Percentiles rank a stretch among this genome's conserved stretches.
Conservation (phyloP, 2,329 filamentous ascomycete genomes). For the Fusarium sp. region DNA sequence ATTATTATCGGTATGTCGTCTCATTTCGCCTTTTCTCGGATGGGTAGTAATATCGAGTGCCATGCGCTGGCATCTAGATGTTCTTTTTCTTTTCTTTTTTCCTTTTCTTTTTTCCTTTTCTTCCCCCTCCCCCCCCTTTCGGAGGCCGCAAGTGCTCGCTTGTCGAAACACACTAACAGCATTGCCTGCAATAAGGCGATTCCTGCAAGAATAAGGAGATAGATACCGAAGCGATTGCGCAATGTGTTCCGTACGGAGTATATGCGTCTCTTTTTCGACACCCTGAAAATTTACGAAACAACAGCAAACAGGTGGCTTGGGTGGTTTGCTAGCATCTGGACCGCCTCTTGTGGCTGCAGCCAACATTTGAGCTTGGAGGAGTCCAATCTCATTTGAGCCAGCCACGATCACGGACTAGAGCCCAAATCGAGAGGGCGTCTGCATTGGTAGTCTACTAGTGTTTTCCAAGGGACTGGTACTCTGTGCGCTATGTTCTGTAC, state of each 20-base stretch:
- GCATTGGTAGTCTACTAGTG: conserved; percentile 21
- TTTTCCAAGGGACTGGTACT: conserved; percentile 29
- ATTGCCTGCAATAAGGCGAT: not conserved
- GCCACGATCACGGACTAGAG: conserved; percentile 45
- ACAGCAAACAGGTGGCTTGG: conserved; percentile 18
- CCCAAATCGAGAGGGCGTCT: conserved; percentile 45
- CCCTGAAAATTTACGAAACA: conserved; percentile 19
- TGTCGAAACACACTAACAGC: conserved; percentile 25
- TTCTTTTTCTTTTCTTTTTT: not conserved
- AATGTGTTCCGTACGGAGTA: not conserved
- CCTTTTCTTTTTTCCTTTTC: not conserved
- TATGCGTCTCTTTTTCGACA: not conserved
- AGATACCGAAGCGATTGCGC: conserved; percentile 4
- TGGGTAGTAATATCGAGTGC: not conserved
- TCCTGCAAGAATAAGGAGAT: conserved; percentile 40
- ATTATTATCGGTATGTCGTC: not conserved
- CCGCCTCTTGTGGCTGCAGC: conserved; percentile 29
- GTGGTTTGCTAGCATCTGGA: conserved; percentile 12
- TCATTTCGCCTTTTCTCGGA: not conserved
- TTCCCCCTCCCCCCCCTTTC: too few species aligned
- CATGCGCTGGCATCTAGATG: not conserved
- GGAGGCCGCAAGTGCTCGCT: not conserved
- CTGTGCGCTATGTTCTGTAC: not conserved
- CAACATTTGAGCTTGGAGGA: conserved; percentile 29
- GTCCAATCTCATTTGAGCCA: conserved; percentile 47